Evolutionary conservation across 202 grass and related monocot genomes (phyloP), one percentile per base, ranked within the genome.

Genomic region (Cymbopogon flexuosus): DNA sequence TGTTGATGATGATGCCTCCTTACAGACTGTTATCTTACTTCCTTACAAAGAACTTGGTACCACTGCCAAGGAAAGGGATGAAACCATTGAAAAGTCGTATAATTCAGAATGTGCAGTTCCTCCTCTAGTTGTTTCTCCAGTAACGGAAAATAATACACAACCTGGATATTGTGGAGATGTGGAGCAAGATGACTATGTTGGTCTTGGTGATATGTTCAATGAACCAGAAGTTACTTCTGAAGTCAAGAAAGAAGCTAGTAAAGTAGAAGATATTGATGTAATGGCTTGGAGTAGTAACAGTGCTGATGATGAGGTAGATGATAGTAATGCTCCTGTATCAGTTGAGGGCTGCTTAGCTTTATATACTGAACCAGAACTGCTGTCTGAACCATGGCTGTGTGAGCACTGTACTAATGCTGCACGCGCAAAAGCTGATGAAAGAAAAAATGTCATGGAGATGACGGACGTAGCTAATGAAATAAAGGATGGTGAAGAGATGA

Each of bases 151-250:
- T 77, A 70, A 62, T 81, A n/a, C 27, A 21, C 70, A 74, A 10
- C 35, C 81, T 59, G 45, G 39, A 80, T 85, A 65, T 75, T 76
- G 62, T 51, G 75, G 74, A 33, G 75, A 87, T 49, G 68, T 45
- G 30, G 90, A 89, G 7, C 73, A 90, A 84, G 96, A 99, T 81
- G 92, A 87, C 15, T 88, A 86, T 81, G 79, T 81, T 83, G 96
- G 92, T 63, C 83, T 99, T 80, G 88, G 90, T 81, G 92, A 95
- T 83, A 87, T 99, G 83, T 99, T 99, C 60, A 91, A 91, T 62
- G 92, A 95, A 75, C 92, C 92, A 2, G 92, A 98, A 80, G 85
- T 88, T 84, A 91, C 86, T 78, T 92, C 92, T 36, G 84, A 84
- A 68, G 59, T 66, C 24, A 97, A 84, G 77, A 79, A 68, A 83